These are phyloP conservation scores for Crithidia sp. DNA, from an alignment of 208 protist species.

Conservation along the genomic window DNA sequence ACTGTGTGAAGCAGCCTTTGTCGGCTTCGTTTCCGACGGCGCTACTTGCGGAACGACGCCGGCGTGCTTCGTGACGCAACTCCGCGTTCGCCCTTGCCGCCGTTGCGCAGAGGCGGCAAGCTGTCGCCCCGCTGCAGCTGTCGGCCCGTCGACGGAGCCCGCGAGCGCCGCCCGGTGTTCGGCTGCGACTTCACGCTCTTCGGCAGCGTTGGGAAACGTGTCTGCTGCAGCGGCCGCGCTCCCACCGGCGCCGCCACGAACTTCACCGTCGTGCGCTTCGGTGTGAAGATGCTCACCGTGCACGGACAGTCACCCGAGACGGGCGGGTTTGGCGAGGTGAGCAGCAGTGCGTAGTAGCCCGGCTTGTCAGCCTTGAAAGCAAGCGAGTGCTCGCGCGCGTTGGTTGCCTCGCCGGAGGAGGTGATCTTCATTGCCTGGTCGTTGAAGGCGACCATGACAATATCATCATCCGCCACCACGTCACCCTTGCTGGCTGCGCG, in stretches of 20 bases:
- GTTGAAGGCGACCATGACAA: constrained; percentile 68
- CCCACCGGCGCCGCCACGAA: constrained; percentile 53
- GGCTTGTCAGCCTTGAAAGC: constrained; percentile 53
- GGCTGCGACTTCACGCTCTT: constrained; percentile 3
- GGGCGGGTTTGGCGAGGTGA: constrained; percentile 48
- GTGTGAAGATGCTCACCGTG: constrained; percentile 67
- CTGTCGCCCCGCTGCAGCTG: constrained; percentile 14
- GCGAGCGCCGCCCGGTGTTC: not conserved
- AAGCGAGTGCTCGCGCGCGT: constrained; percentile 85
- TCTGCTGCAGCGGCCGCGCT: constrained; percentile 52
- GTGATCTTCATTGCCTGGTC: constrained; percentile 61
- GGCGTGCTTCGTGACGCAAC: not conserved
- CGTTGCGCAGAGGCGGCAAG: constrained; percentile 15
- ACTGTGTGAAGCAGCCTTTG: not conserved
- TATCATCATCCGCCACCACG: constrained; percentile 62
- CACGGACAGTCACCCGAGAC: constrained; percentile 62
- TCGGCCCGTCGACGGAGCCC: constrained; percentile 6
- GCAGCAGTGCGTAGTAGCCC: constrained; percentile 66
- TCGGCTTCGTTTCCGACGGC: not conserved
- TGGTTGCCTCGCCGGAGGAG: constrained; percentile 67
- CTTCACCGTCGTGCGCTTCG: constrained; percentile 61
- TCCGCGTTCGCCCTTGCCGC: not conserved
- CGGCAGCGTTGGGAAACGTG: constrained; percentile 53
- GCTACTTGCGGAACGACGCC: constrained; percentile 1
- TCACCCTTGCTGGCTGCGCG: constrained; percentile 47